Conservation (phyloP, 495 filamentous ascomycete genomes). For the Hypomontagnella submonticulosa region DNA sequence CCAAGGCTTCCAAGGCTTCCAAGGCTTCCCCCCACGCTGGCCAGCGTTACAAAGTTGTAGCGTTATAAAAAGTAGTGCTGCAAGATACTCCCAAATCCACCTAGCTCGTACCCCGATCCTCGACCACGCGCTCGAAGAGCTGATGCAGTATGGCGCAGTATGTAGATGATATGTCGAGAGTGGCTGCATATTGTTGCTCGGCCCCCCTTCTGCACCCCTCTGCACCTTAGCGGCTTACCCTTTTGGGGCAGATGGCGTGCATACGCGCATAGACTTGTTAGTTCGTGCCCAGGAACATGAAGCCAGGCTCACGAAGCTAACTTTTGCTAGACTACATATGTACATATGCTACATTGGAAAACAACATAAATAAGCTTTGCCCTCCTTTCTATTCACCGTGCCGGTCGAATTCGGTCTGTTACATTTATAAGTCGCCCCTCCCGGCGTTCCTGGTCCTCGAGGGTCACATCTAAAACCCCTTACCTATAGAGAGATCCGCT, state of each 20-base stretch:
- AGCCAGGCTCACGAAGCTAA: slow-evolving; percentile 30
- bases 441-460: slow-evolving; percentile 21
- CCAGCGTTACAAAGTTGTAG: slow-evolving; percentile 43
- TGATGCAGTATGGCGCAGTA: slow-evolving; percentile 31
- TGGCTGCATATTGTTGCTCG: slow-evolving; percentile 36
- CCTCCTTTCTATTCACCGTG: slow-evolving; percentile 14
- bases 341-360: slow-evolving; percentile 15
- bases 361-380: slow-evolving; percentile 37
- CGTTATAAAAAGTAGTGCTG: slow-evolving; percentile 38
- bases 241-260: slow-evolving; percentile 37
- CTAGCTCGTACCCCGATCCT: slow-evolving; percentile 28
- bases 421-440: slow-evolving; percentile 21
- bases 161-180: slow-evolving; percentile 44
- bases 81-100: slow-evolving; percentile 42
- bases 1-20: slow-evolving; percentile 12
- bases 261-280: slow-evolving; percentile 29
- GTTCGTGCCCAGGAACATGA: slow-evolving; percentile 36
- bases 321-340: background rate
- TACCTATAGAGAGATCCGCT: slow-evolving; percentile 40
- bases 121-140: slow-evolving; percentile 39
- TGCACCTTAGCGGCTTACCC: slow-evolving; percentile 40
- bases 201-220: slow-evolving; percentile 33
- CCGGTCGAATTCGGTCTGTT: slow-evolving; percentile 26
- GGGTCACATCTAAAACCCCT: slow-evolving; percentile 25
- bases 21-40: slow-evolving; percentile 41